phyloP scores from a whole-genome alignment of 1,284 basidiomycete species.

The Chondrostereum purpureum region DNA sequence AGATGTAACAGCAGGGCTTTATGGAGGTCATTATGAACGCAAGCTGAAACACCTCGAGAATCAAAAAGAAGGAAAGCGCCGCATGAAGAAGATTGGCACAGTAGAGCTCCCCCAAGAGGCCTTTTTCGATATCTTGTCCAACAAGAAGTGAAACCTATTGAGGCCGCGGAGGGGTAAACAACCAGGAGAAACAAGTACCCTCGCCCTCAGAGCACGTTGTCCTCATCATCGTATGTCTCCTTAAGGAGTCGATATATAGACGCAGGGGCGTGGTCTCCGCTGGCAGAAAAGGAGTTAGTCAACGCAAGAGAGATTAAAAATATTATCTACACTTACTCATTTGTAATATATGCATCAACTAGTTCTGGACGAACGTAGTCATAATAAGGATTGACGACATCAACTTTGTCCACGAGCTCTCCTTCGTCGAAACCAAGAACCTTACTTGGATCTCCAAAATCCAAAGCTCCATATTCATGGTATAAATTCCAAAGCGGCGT shows the following conservation, averaged over 20 bases:
- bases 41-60: slow-evolving; percentile 90
- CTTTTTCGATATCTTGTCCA: slow-evolving; percentile 79
- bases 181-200: slow-evolving; percentile 2
- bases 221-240: slow-evolving; percentile 90
- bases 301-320: slow-evolving; percentile 10
- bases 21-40: slow-evolving; percentile 88
- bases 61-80: slow-evolving; percentile 87
- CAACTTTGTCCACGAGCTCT: slow-evolving; percentile 73
- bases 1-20: slow-evolving; percentile 92
- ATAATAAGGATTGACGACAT: slow-evolving; percentile 88
- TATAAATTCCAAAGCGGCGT: slow-evolving; percentile 92
- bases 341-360: slow-evolving; percentile 93
- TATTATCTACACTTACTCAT: slow-evolving; percentile 64
- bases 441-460: slow-evolving; percentile 81
- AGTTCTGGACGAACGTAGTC: slow-evolving; percentile 93
- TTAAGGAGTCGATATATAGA: slow-evolving; percentile 88
- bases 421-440: slow-evolving; percentile 82
- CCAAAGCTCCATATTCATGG: slow-evolving; percentile 80
- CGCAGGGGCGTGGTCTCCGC: slow-evolving; percentile 88
- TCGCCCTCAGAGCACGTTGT: slow-evolving; percentile 56
- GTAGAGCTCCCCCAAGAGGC: slow-evolving; percentile 89
- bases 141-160: slow-evolving; percentile 27
- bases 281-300: no score
- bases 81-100: slow-evolving; percentile 80
- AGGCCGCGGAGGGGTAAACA: no score